Evolutionary conservation across 306 rosid species (phyloP).

Genomic region (Amphicarpaea edgeworthii): DNA sequence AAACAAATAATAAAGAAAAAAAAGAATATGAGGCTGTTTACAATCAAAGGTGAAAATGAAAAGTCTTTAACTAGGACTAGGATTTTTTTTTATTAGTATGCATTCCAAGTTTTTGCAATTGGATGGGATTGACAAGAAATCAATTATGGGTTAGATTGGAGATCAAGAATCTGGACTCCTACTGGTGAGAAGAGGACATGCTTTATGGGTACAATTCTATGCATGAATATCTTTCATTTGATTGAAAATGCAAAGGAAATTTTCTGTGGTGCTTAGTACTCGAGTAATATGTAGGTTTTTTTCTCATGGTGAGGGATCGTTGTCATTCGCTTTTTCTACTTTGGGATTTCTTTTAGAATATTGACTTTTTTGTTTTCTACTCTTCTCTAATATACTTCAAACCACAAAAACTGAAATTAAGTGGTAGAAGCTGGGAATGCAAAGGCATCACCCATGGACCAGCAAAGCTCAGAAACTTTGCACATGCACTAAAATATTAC

Average conservation of each 20-base stretch:
- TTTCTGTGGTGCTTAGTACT: conserved; percentile 41
- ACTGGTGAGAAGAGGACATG: conserved; percentile 47
- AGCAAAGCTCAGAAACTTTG: not conserved
- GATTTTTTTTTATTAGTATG: conserved; percentile 16
- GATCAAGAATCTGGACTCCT: conserved; percentile 40
- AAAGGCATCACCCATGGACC: not conserved
- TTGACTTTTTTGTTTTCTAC: not conserved
- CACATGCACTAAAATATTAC: not conserved
- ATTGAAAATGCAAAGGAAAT: conserved; percentile 42
- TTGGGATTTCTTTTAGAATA: conserved; percentile 20
- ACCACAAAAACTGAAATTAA: not conserved
- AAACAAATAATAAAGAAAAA: not conserved
- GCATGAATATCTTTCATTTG: conserved; percentile 26
- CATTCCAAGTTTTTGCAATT: conserved; percentile 26
- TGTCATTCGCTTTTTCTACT: conserved; percentile 32
- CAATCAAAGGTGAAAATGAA: conserved; percentile 26
- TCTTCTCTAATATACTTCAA: conserved; percentile 7
- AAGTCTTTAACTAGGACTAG: conserved; percentile 29
- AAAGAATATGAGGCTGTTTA: not conserved
- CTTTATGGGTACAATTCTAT: conserved; percentile 46
- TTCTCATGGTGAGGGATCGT: conserved; percentile 53
- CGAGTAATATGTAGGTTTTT: conserved; percentile 41
- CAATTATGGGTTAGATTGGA: conserved; percentile 30
- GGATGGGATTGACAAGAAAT: conserved; percentile 36
- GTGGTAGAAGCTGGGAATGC: conserved; percentile 9